These are phyloP conservation scores for Hordeum marinum DNA, from an alignment of 176 grass and related monocot species.

Conservation along the genomic window DNA sequence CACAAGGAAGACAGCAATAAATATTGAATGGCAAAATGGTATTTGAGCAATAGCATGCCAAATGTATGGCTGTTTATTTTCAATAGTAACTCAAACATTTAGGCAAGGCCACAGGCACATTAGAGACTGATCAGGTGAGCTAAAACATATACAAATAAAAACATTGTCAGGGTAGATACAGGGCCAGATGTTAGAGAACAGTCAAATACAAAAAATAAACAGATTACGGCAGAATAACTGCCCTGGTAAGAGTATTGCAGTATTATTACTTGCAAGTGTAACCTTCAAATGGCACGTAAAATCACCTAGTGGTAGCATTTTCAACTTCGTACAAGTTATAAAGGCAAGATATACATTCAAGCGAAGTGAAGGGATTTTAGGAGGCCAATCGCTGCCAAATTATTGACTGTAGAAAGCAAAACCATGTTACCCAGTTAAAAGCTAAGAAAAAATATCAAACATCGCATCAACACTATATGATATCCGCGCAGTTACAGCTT, in stretches of 20 bases:
- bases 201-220: neutral
- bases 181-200: neutral
- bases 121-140: neutral
- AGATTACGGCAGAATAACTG: neutral
- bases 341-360: neutral
- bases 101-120: neutral
- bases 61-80: neutral
- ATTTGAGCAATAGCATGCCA: no score
- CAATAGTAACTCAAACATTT: neutral
- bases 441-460: neutral
- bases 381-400: neutral
- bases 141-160: neutral
- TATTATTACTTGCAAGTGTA: neutral
- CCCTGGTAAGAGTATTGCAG: neutral
- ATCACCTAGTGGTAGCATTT: neutral
- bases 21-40: no score
- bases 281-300: neutral
- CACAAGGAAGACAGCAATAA: neutral
- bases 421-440: neutral
- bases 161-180: neutral
- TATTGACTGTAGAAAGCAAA: neutral
- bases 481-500: neutral
- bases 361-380: neutral
- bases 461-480: no score
- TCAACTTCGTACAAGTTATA: no score